Conservation (phyloP, 495 filamentous ascomycete species). For the Sordaria brevicollis region DNA sequence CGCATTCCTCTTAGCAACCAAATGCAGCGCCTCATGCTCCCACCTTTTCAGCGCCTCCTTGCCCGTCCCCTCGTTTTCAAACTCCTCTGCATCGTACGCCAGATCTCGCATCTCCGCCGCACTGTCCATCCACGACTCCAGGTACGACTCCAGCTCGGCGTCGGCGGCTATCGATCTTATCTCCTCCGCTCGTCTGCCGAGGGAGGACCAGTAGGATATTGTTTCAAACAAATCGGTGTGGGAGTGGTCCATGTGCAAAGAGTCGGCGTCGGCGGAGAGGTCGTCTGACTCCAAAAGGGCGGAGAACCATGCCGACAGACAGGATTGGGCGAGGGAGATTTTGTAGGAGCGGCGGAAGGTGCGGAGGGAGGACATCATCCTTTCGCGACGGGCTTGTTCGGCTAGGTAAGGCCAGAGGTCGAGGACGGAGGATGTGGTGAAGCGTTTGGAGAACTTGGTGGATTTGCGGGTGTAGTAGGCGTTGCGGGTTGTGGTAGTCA, state of each 20-base stretch:
- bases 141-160: constrained; percentile 17
- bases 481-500: not conserved
- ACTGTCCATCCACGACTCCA: constrained; percentile 8
- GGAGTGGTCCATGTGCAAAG: constrained; percentile 10
- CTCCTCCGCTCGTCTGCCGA: not conserved
- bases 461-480: constrained; percentile 5
- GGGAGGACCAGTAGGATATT: constrained; percentile 15
- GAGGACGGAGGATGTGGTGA: constrained; percentile 11
- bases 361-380: constrained; percentile 15
- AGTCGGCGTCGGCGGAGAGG: constrained; percentile 7
- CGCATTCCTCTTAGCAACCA: constrained; percentile 7
- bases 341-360: constrained; percentile 21
- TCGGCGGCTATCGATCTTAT: constrained; percentile 15
- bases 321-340: constrained; percentile 11
- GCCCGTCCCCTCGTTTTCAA: constrained; percentile 11
- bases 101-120: constrained; percentile 10
- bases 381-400: constrained; percentile 7
- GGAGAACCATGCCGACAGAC: constrained; percentile 12
- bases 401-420: constrained; percentile 17
- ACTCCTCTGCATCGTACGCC: constrained; percentile 15
- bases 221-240: constrained; percentile 14
- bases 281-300: constrained; percentile 8
- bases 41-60: constrained; percentile 10
- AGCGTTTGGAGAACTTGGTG: not conserved
- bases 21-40: constrained; percentile 22